A percentile compares a stretch with the other conserved stretches of the same genome.
These are phyloP conservation scores for Phytophthora quininea DNA, from an alignment of 352 stramenopile species.

Conservation along the genomic window DNA sequence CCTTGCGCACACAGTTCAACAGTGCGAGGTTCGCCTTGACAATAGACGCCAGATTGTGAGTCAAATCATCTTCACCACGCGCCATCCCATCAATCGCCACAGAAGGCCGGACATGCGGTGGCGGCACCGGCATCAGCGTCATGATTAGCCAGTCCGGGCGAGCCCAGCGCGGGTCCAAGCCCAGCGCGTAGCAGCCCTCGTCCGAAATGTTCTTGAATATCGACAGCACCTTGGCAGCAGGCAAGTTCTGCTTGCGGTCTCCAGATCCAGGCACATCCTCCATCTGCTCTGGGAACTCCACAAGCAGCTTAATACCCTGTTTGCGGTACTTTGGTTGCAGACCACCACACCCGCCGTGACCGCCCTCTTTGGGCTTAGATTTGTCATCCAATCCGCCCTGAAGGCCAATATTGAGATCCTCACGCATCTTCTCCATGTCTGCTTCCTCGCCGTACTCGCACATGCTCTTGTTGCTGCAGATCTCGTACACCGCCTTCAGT, in stretches of 20 bases:
- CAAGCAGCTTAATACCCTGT: conserved; percentile 94
- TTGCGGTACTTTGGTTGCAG: conserved; percentile 96
- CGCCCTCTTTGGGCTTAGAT: conserved; percentile 80
- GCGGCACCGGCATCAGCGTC: conserved; percentile 97
- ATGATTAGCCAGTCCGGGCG: conserved; percentile 99
- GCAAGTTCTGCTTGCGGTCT: conserved; percentile 97
- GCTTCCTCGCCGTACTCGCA: conserved; percentile 86
- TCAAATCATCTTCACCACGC: conserved; percentile 98
- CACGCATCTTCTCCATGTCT: conserved; percentile 90
- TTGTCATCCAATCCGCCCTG: conserved; percentile 85
- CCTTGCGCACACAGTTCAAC: conserved; percentile 95
- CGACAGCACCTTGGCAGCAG: conserved; percentile 94
- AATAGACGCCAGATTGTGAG: conserved; percentile 97
- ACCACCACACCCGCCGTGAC: conserved; percentile 80
- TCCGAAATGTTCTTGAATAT: conserved; percentile 98
- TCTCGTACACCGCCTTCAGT: conserved; percentile 94
- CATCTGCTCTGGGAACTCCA: conserved; percentile 96
- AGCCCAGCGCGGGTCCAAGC: conserved; percentile 94
- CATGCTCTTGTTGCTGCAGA: conserved; percentile 92
- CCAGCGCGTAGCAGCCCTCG: conserved; percentile 95
- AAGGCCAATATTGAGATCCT: conserved; percentile 86
- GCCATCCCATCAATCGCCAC: conserved; percentile 95
- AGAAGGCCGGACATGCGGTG: conserved; percentile 97
- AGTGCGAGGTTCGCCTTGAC: conserved; percentile 98
- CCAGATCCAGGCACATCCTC: conserved; percentile 93